Evolutionary conservation across 2,329 filamentous ascomycete genomes (phyloP).

Genomic region (Ilyonectria mors-panacis): DNA sequence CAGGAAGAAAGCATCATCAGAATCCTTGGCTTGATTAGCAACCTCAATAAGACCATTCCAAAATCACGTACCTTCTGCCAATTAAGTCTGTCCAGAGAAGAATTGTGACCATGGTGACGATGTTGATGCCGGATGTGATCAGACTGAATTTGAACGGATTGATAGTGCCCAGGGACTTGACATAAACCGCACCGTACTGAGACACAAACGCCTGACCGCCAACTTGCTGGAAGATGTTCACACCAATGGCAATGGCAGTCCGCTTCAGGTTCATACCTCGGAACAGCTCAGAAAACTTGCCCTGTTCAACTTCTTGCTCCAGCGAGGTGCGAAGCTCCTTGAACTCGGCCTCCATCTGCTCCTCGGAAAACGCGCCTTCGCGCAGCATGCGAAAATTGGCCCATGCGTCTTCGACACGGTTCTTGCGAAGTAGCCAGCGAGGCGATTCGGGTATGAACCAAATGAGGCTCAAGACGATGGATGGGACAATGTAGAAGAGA

Average conservation of each 20-base stretch:
- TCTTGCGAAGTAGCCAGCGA: constrained; percentile 42
- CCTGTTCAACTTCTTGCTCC: constrained; percentile 40
- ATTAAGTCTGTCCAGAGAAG: constrained; percentile 8
- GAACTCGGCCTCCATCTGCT: constrained; percentile 40
- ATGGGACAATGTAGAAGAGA: constrained; percentile 42
- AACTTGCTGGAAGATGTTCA: constrained; percentile 50
- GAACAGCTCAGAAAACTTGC: constrained; percentile 21
- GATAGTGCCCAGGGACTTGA: constrained; percentile 46
- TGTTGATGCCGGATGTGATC: constrained; percentile 23
- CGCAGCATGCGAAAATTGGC: constrained; percentile 25
- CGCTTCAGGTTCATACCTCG: constrained; percentile 38
- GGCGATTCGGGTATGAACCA: constrained; percentile 47
- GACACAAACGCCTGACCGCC: constrained; percentile 47
- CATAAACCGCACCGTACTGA: constrained; percentile 49
- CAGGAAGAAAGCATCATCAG: constrained; percentile 8
- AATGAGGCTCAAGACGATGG: constrained; percentile 29
- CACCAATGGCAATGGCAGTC: constrained; percentile 40
- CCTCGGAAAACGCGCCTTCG: constrained; percentile 32
- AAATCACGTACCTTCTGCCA: constrained; percentile 29
- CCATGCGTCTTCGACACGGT: constrained; percentile 37
- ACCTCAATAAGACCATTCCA: not conserved
- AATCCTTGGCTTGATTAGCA: not conserved
- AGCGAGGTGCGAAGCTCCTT: constrained; percentile 23
- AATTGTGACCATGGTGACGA: constrained; percentile 10
- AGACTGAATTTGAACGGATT: constrained; percentile 45